A percentile compares a stretch with the other conserved stretches of the same genome.
These are phyloP conservation scores for Talaromyces trachyspermus DNA, from an alignment of 495 filamentous ascomycete genomes.

Conservation along the genomic window DNA sequence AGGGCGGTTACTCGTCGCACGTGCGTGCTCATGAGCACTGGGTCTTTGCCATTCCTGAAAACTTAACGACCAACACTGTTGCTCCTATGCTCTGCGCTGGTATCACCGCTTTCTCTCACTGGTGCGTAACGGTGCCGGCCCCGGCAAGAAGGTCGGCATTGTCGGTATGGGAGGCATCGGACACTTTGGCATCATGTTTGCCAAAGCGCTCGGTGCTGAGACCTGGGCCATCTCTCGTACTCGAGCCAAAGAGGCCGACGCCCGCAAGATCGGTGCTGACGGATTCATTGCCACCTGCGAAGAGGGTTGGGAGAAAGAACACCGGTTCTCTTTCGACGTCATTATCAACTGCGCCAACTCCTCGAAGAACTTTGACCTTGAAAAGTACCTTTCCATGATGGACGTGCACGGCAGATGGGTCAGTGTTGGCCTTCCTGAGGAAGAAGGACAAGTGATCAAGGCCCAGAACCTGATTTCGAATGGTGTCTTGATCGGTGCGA, in stretches of 20 bases:
- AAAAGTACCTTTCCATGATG: conserved; percentile 67
- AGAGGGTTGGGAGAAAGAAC: conserved; percentile 53
- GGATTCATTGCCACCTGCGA: conserved; percentile 62
- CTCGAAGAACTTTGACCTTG: conserved; percentile 59
- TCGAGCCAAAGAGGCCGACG: conserved; percentile 62
- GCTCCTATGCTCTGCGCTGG: conserved; percentile 91
- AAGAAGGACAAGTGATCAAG: conserved; percentile 64
- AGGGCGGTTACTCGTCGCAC: conserved; percentile 63
- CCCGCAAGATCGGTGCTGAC: conserved; percentile 61
- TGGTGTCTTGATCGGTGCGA: conserved; percentile 72
- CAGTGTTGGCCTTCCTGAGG: conserved; percentile 76
- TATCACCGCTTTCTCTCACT: conserved; percentile 76
- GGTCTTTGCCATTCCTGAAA: conserved; percentile 71
- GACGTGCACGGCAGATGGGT: conserved; percentile 81
- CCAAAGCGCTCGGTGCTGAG: conserved; percentile 64
- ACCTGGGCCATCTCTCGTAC: conserved; percentile 63
- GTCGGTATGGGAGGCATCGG: conserved; percentile 74
- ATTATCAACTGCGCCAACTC: conserved; percentile 67
- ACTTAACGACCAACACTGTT: conserved; percentile 54
- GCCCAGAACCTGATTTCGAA: conserved; percentile 70
- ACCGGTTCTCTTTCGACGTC: conserved; percentile 54
- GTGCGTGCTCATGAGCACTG: conserved; percentile 70
- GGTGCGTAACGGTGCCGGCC: conserved; percentile 62
- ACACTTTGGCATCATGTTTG: conserved; percentile 65
- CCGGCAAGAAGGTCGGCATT: conserved; percentile 76